Percentiles rank a stretch among this genome's conserved stretches.
phyloP scores from a whole-genome alignment of 2,329 filamentous ascomycete genomes.

The Neonectria neomacrospora region DNA sequence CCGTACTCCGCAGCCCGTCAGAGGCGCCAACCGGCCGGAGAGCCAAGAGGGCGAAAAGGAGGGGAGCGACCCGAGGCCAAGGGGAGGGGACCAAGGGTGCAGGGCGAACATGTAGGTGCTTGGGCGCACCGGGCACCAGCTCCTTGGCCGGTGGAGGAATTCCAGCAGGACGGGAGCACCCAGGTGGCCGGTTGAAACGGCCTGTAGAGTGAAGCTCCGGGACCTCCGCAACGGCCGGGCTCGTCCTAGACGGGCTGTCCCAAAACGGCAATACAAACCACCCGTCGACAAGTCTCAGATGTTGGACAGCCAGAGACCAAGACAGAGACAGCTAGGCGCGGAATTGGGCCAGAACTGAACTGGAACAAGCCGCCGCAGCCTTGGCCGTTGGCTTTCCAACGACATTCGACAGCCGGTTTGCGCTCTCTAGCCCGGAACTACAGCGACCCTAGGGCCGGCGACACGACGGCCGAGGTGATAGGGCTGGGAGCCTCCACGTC shows the following conservation, averaged over 20 bases:
- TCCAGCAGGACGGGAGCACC: background rate
- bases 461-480: slow-evolving; percentile 21
- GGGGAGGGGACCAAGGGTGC: background rate
- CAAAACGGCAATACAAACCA: slow-evolving; percentile 8
- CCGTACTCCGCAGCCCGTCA: background rate
- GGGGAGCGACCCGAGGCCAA: slow-evolving; percentile 4
- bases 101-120: background rate
- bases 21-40: background rate
- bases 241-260: background rate
- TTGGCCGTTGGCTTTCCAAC: background rate
- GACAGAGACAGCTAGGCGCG: too few species aligned
- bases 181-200: slow-evolving; percentile 14
- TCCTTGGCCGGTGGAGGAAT: slow-evolving; percentile 3
- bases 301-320: background rate
- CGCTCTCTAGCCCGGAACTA: slow-evolving; percentile 1
- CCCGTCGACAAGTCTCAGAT: background rate
- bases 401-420: background rate
- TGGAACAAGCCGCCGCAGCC: too few species aligned
- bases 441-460: slow-evolving; percentile 22
- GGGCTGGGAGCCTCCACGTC: slow-evolving; percentile 35
- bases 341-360: too few species aligned
- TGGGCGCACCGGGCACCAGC: background rate
- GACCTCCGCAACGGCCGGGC: slow-evolving; percentile 25
- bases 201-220: slow-evolving; percentile 12
- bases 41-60: background rate